phyloP scores from a whole-genome alignment of 2,329 filamentous ascomycete species.

The Dendrostoma leiphaemia region DNA sequence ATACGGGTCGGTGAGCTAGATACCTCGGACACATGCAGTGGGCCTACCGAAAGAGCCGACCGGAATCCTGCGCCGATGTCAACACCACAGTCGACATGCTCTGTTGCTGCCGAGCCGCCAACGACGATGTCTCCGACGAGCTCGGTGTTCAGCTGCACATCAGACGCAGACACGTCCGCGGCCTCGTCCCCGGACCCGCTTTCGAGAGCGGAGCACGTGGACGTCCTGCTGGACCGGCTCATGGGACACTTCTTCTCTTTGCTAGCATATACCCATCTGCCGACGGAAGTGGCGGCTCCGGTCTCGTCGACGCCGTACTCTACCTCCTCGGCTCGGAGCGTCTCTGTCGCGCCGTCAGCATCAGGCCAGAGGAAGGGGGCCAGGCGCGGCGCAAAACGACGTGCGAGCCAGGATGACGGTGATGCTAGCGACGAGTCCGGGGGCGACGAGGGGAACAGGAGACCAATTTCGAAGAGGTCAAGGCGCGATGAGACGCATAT shows the following conservation, averaged over 20 bases:
- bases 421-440: constrained; percentile 2
- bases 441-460: background rate
- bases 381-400: background rate
- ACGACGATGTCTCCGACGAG: too few relatives aligned
- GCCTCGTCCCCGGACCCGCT: too few relatives aligned
- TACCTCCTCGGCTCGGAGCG: background rate
- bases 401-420: background rate
- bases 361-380: background rate
- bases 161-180: background rate
- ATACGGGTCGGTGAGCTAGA: too few relatives aligned
- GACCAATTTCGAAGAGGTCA: constrained; percentile 1
- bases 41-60: too few relatives aligned
- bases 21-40: too few relatives aligned
- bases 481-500: constrained; percentile 3
- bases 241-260: constrained; percentile 17
- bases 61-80: too few relatives aligned
- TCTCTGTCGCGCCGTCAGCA: background rate
- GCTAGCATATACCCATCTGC: background rate
- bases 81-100: too few relatives aligned
- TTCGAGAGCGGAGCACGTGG: constrained; percentile 7
- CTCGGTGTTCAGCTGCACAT: background rate
- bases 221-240: constrained; percentile 16
- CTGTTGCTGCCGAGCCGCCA: too few relatives aligned
- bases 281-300: background rate
- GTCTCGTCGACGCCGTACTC: background rate